These are phyloP conservation scores for Pneumocystis wakefieldiae DNA, from an alignment of 1,139 yeast genomes.

Conservation along the genomic window DNA sequence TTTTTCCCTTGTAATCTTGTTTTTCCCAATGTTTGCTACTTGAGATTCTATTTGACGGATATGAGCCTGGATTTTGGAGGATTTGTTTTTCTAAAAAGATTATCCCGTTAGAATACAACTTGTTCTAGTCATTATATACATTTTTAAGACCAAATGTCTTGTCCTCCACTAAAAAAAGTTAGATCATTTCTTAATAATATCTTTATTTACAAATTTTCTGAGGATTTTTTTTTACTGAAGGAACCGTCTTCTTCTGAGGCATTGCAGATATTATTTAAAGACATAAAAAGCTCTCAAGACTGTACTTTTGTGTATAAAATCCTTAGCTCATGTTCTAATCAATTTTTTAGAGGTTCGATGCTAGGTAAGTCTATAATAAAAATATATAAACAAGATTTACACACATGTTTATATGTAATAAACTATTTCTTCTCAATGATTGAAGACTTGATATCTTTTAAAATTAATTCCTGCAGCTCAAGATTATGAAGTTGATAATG, in stretches of 20 bases:
- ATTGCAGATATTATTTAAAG: not conserved
- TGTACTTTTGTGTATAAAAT: not conserved
- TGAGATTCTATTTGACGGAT: constrained; percentile 67
- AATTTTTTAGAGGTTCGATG: not conserved
- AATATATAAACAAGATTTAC: not conserved
- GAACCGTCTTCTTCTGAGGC: not conserved
- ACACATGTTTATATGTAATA: not conserved
- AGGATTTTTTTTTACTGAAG: not conserved
- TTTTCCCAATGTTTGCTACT: constrained; percentile 32
- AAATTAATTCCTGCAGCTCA: not conserved
- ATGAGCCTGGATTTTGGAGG: constrained; percentile 77
- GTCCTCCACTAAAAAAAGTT: constrained; percentile 38
- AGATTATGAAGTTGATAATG: not conserved
- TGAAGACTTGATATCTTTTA: not conserved
- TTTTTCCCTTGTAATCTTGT: constrained; percentile 36
- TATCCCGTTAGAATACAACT: not conserved
- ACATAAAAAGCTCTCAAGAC: not conserved
- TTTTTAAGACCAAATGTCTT: constrained; percentile 91
- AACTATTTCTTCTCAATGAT: not conserved
- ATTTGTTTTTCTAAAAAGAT: constrained; percentile 49
- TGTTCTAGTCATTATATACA: constrained; percentile 15
- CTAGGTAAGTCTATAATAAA: not conserved
- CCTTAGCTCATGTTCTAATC: not conserved
- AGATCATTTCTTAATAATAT: not conserved
- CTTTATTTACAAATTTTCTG: not conserved